Percentiles rank a stretch among this genome's conserved stretches.
These are phyloP conservation scores for Pascua guehoae DNA, from an alignment of 1,284 basidiomycete genomes.

Conservation along the genomic window DNA sequence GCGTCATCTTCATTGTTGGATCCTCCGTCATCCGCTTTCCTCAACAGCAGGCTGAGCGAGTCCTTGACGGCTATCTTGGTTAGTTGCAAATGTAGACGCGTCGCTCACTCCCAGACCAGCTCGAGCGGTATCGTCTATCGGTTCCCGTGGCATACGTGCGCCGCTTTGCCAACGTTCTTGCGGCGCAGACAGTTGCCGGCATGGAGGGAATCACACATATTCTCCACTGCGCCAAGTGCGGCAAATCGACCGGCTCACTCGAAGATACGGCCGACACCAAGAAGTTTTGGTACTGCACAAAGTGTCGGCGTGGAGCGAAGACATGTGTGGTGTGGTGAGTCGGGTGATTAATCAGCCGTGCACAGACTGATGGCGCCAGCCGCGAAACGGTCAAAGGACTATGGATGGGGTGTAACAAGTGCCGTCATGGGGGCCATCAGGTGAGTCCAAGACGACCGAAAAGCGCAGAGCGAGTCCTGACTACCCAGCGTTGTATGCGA, in stretches of 20 bases:
- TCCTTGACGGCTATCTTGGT: constrained; percentile 40
- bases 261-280: constrained; percentile 36
- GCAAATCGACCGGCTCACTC: constrained; percentile 37
- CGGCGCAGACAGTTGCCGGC: constrained; percentile 25
- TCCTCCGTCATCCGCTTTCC: constrained; percentile 29
- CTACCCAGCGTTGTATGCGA: constrained; percentile 31
- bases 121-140: constrained; percentile 30
- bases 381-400: constrained; percentile 34
- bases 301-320: constrained; percentile 33
- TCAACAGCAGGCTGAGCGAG: constrained; percentile 26
- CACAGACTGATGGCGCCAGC: constrained; percentile 18
- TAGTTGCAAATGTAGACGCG: constrained; percentile 2
- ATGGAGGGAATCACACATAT: constrained; percentile 41
- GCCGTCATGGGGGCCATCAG: constrained; percentile 42
- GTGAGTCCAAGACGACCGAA: constrained; percentile 8
- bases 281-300: constrained; percentile 42
- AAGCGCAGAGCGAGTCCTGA: neutral
- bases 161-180: constrained; percentile 22
- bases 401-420: constrained; percentile 39
- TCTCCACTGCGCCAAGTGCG: constrained; percentile 32
- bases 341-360: too few species aligned
- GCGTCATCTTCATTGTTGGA: constrained; percentile 31
- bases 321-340: constrained; percentile 38
- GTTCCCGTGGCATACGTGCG: constrained; percentile 36
- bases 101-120: constrained; percentile 27